Evolutionary conservation across 352 stramenopile species (phyloP), one percentile per base, ranked within the genome.

Genomic region (Globisporangium camurandrum): DNA sequence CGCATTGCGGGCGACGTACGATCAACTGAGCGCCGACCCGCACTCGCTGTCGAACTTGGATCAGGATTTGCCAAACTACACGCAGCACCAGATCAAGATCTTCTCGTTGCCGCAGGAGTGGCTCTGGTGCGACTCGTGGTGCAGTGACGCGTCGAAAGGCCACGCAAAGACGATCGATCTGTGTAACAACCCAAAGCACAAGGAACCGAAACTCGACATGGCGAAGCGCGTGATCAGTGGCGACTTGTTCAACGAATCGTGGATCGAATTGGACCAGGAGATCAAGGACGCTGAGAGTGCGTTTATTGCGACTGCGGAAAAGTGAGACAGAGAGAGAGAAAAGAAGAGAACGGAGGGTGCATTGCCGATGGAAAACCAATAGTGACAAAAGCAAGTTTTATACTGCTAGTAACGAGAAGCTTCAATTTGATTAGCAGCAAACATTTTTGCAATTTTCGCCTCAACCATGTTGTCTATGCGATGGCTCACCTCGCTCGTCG

Each of bases 61-160:
- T 62, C 97, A 99, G 77, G 97, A 99, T 67, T 66, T 99, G 55
- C 97, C 97, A 9, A 99, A 99, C 72, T 99, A 99, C 62, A 94
- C 86, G 37, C 83, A 94, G 53, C 72, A 91, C 48, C 78, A 94
- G 56, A 96, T 99, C 45, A 93, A 89, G 8, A 99, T 99, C 44
- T 97, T 97, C 60, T 98, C 91, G 31, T 71, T 99, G 31, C 83
- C 83, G 73, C 96, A 92, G 55, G 97, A 99, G 61, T 99, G 97
- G 97, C 83, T 99, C 9, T 99, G 97, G 97, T 99, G 97, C 64
- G 97, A 99, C 62, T 96, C 86, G 22, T 99, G 97, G 97, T 99
- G 97, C 76, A 98, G 86, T 50, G 96, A 99, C 47, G 94, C 98
- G 51, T 97, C 91, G 16, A 99, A 99, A 68, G 78, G 65, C 12